Conservation (phyloP, 169 alveolate genomes). For the Plasmodium fragile region DNA sequence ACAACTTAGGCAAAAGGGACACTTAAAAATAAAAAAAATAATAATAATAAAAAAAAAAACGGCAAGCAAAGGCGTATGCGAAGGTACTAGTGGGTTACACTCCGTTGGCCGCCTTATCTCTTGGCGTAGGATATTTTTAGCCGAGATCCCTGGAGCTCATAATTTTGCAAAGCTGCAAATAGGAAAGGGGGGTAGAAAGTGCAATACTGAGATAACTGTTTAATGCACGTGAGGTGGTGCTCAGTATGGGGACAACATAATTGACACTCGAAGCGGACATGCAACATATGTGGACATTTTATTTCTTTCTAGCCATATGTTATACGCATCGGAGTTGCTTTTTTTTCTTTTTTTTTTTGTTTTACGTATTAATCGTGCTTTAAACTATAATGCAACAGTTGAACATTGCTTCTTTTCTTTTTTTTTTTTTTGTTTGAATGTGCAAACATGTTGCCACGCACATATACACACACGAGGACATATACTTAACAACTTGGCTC, state of each 20-base stretch:
- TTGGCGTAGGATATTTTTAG: slow-evolving; percentile 74
- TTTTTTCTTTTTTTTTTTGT: slow-evolving; percentile 1
- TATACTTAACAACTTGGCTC: not conserved
- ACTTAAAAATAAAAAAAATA: slow-evolving; percentile 10
- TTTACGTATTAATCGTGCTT: not conserved
- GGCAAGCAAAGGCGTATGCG: not conserved
- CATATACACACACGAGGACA: not conserved
- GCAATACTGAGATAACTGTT: not conserved
- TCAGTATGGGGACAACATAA: not conserved
- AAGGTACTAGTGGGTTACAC: not conserved
- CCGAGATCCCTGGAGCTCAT: slow-evolving; percentile 64
- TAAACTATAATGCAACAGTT: not conserved
- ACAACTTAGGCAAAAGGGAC: slow-evolving; percentile 36
- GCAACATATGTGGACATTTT: not conserved
- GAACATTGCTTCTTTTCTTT: not conserved
- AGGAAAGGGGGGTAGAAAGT: not conserved
- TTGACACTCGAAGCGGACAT: not conserved
- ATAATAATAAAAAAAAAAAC: too few species aligned
- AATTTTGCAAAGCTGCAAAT: slow-evolving; percentile 75
- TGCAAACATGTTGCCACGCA: not conserved
- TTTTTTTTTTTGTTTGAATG: not conserved
- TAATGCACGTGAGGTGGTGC: not conserved
- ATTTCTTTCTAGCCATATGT: not conserved
- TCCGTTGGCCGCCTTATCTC: slow-evolving; percentile 10
- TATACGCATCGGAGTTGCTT: not conserved